Conservation (phyloP, 805 yeast species). For the Candida fluviatilis region DNA sequence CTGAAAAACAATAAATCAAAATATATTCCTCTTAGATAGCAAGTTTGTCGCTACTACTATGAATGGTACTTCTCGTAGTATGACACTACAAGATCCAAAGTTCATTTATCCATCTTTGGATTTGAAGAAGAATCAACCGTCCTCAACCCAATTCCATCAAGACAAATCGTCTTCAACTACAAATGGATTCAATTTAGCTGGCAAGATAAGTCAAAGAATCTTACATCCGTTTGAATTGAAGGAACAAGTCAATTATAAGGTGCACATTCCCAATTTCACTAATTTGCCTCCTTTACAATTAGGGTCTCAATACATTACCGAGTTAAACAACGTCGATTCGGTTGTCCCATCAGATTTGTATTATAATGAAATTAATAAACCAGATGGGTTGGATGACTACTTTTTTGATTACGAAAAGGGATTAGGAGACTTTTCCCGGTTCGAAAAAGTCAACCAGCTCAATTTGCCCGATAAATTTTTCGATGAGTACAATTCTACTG, state of each 20-base stretch:
- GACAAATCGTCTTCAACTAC: conserved; percentile 16
- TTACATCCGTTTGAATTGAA: conserved; percentile 9
- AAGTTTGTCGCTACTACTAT: conserved; percentile 1
- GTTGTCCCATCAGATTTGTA: conserved; percentile 54
- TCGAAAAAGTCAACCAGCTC: conserved; percentile 63
- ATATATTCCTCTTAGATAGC: neutral
- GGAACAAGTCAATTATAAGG: conserved; percentile 37
- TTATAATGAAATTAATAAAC: conserved; percentile 50
- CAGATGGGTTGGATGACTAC: conserved; percentile 56
- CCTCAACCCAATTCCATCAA: conserved; percentile 25
- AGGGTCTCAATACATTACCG: conserved; percentile 61
- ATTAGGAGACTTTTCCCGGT: conserved; percentile 60
- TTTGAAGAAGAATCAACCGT: conserved; percentile 16
- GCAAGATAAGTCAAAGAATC: conserved; percentile 5
- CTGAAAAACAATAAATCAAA: conserved; percentile 1
- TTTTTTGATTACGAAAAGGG: conserved; percentile 46
- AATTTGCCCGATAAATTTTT: conserved; percentile 79
- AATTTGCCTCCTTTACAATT: conserved; percentile 51
- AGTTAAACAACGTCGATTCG: conserved; percentile 54
- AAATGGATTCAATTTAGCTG: conserved; percentile 2
- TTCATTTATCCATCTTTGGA: conserved; percentile 31
- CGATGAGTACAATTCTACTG: conserved; percentile 64
- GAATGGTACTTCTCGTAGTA: conserved; percentile 6
- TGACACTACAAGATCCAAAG: conserved; percentile 13
- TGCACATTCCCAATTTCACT: conserved; percentile 46